A percentile compares a stretch with the other conserved stretches of the same genome.
Conservation (phyloP, 2,329 filamentous ascomycete species). For the Dothistroma pini region DNA sequence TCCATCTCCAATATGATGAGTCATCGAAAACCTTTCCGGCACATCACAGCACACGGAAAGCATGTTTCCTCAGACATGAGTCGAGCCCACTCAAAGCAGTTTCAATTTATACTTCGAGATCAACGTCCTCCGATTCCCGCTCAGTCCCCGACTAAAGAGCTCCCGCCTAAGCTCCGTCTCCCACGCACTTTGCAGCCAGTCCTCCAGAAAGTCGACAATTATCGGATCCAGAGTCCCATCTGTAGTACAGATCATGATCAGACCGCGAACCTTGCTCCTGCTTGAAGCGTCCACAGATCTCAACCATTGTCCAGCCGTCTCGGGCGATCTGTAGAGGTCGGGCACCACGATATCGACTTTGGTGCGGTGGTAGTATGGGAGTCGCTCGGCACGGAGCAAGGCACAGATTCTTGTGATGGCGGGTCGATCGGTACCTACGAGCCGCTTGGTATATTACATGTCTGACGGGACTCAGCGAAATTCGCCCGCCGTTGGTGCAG, state of each 20-base stretch:
- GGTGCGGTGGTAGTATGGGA: not conserved
- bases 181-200: too few relatives aligned
- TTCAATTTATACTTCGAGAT: too few relatives aligned
- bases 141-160: too few relatives aligned
- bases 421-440: not conserved
- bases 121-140: too few relatives aligned
- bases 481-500: not conserved
- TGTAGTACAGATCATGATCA: too few relatives aligned
- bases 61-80: too few relatives aligned
- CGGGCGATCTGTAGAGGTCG: too few relatives aligned
- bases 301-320: not conserved
- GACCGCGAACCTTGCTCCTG: not conserved
- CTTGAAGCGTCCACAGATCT: not conserved
- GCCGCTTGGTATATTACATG: not conserved
- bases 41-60: not conserved
- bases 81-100: too few relatives aligned
- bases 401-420: not conserved
- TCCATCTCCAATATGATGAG: too few relatives aligned
- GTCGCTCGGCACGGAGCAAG: not conserved
- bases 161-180: too few relatives aligned
- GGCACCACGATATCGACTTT: not conserved
- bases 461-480: not conserved
- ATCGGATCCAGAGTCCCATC: too few relatives aligned
- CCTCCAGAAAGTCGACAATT: too few relatives aligned
- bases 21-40: not conserved